These are phyloP conservation scores for Arachnomyces sp. DNA, from an alignment of 2,329 filamentous ascomycete genomes.

Conservation along the genomic window DNA sequence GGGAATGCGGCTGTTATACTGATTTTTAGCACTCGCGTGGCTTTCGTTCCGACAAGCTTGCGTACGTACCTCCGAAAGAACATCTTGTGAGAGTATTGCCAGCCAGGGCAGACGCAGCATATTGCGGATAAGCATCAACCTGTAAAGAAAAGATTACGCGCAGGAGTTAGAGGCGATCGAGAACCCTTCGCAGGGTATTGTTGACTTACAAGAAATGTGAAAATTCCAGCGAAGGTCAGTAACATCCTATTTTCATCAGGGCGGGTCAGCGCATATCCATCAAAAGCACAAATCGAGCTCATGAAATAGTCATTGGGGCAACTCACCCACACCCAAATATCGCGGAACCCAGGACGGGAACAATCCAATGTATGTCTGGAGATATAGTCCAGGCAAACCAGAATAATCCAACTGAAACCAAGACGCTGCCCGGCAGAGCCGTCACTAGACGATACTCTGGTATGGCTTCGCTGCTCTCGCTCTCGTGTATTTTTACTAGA, in stretches of 20 bases:
- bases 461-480: slow-evolving; percentile 11
- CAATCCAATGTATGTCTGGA: slow-evolving; percentile 57
- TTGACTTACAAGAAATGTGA: slow-evolving; percentile 55
- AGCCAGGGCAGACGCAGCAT: slow-evolving; percentile 51
- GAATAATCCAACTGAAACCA: slow-evolving; percentile 68
- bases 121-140: slow-evolving; percentile 42
- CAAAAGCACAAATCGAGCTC: neutral
- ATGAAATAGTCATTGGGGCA: too few relatives aligned
- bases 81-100: slow-evolving; percentile 66
- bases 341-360: slow-evolving; percentile 57
- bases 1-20: slow-evolving; percentile 2
- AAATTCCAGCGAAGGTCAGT: slow-evolving; percentile 65
- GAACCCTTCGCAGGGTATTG: neutral
- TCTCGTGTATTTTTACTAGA: neutral
- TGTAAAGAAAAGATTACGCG: too few relatives aligned
- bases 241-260: slow-evolving; percentile 45
- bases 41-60: neutral
- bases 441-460: slow-evolving; percentile 75
- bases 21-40: neutral
- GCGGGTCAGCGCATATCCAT: slow-evolving; percentile 3
- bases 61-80: slow-evolving; percentile 58
- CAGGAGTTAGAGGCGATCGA: too few relatives aligned
- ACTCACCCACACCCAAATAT: slow-evolving; percentile 59
- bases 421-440: slow-evolving; percentile 54
- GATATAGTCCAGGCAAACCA: slow-evolving; percentile 75